A percentile compares a stretch with the other conserved stretches of the same genome.
Evolutionary conservation across 2,329 filamentous ascomycete genomes (phyloP).

Genomic region (Trichoderma aggressivum): DNA sequence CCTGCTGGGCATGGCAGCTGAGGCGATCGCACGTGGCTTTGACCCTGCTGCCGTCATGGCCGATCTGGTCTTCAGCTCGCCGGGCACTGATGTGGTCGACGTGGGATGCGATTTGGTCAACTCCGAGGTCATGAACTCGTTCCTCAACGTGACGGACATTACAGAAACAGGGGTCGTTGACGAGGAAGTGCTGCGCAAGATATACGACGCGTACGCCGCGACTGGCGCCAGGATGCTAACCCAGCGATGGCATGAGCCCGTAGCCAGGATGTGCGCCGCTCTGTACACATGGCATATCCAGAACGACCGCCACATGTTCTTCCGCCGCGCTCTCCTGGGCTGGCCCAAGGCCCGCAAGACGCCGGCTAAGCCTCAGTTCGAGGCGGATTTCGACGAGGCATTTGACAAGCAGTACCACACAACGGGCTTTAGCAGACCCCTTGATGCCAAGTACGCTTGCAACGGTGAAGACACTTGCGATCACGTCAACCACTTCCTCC

Average conservation of each 20-base stretch:
- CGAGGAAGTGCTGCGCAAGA: constrained; percentile 21
- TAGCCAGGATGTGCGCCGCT: constrained; percentile 31
- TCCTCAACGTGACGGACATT: constrained; percentile 23
- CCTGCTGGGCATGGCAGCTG: constrained; percentile 23
- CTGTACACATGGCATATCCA: constrained; percentile 34
- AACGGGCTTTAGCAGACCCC: constrained; percentile 28
- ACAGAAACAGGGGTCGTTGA: constrained; percentile 22
- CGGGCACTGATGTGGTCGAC: constrained; percentile 24
- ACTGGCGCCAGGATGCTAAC: constrained; percentile 30
- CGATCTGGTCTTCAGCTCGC: constrained; percentile 24
- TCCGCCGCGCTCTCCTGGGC: constrained; percentile 30
- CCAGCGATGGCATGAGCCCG: constrained; percentile 32
- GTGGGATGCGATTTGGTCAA: constrained; percentile 25
- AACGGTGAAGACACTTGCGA: constrained; percentile 24
- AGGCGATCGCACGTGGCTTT: constrained; percentile 23
- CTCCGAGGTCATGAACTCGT: constrained; percentile 25
- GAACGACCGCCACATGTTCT: constrained; percentile 33
- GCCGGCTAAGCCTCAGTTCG: constrained; percentile 24
- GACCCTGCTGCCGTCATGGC: constrained; percentile 23
- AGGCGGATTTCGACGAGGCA: constrained; percentile 31
- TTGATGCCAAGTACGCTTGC: constrained; percentile 19
- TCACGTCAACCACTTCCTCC: constrained; percentile 21
- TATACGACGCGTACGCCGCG: constrained; percentile 24
- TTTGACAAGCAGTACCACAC: constrained; percentile 29
- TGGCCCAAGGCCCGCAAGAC: constrained; percentile 30